These are phyloP conservation scores for Tetrahymena elliotti DNA, from an alignment of 73 alveolate species.

Conservation along the genomic window DNA sequence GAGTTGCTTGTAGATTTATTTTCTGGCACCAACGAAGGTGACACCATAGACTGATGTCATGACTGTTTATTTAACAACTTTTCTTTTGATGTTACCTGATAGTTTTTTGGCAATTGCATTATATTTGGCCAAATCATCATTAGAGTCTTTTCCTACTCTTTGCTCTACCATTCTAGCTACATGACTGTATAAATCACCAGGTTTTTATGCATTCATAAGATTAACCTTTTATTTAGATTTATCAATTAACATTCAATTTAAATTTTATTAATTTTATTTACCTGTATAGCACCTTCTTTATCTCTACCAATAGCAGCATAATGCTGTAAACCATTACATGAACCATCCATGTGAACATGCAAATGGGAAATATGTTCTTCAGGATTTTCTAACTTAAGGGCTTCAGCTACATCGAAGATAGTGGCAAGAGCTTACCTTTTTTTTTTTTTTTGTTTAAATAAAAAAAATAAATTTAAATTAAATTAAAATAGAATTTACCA, in stretches of 20 bases:
- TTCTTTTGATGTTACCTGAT: constrained; percentile 57
- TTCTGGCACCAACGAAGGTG: constrained; percentile 81
- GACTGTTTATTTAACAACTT: constrained; percentile 91
- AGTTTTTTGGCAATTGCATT: constrained; percentile 58
- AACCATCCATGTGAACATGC: constrained; percentile 94
- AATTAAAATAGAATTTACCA: constrained; percentile 48
- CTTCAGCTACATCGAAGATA: constrained; percentile 64
- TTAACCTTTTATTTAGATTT: constrained; percentile 41
- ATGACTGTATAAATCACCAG: constrained; percentile 86
- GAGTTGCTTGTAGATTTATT: constrained; percentile 69
- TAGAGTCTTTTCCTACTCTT: constrained; percentile 23
- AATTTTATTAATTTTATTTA: too few species aligned
- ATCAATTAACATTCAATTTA: too few species aligned
- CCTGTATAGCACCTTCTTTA: constrained; percentile 68
- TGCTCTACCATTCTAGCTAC: constrained; percentile 50
- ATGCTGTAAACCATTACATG: constrained; percentile 90
- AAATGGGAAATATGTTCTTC: constrained; percentile 58
- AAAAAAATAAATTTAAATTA: background rate
- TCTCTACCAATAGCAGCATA: constrained; percentile 97
- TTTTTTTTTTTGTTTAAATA: background rate
- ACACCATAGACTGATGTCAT: constrained; percentile 98
- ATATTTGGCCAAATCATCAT: constrained; percentile 27
- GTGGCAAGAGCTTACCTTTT: constrained; percentile 47
- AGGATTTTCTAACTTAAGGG: constrained; percentile 60
- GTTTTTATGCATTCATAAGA: constrained; percentile 66